Evolutionary conservation across 1,284 basidiomycete genomes (phyloP), one percentile per base, ranked within the genome.

Genomic region (Puccinia triticina): DNA sequence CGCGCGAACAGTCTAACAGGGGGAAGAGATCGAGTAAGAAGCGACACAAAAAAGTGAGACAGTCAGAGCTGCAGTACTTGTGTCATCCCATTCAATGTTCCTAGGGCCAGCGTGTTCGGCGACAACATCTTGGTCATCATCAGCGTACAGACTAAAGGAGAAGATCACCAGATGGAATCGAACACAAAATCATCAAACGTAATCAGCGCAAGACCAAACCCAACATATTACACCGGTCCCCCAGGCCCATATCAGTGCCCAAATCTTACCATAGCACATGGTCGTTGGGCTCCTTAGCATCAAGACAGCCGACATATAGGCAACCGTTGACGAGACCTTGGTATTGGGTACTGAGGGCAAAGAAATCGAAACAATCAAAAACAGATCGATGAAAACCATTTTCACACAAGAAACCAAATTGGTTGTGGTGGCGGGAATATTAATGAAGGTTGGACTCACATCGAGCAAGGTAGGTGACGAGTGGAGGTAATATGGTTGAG

Each of bases 191-290:
- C 48, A 14, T 37, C 26, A 1, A 71, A 50, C 21, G 23, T 55
- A 53, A 21, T 57, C 46, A 74, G 50, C 23, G 12, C 1, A 1
- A 50, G 43, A 72, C 37, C 46, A 50, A 59, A 29, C 57, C 12
- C 12, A 34, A 34, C n/a, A 10, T 48, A 34, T 46, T 23, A 23
- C 40, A 18, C 40, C 26, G 43, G 40, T 32, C 32, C 40, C 43
- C 40, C 40, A 12, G 7, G 46, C 67, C 67, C 55, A 29, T 67
- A 5, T 76, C 34, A 61, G 26, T 11, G 11, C 37, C 37, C 11
- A 16, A n/a, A 40, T n/a, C 77, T 59, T 14, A 81, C 78, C 78
- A 37, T 73, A 81, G 46, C 78, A 81, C 78, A 81, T 81, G 4
- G 72, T 71, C 26, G 53, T 37, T 32, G 78, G 78, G 48, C 69